A percentile compares a stretch with the other conserved stretches of the same genome.
These are phyloP conservation scores for Gaertneriomyces semiglobifer DNA, from an alignment of 192 early-diverging fungal genomes.

Conservation along the genomic window DNA sequence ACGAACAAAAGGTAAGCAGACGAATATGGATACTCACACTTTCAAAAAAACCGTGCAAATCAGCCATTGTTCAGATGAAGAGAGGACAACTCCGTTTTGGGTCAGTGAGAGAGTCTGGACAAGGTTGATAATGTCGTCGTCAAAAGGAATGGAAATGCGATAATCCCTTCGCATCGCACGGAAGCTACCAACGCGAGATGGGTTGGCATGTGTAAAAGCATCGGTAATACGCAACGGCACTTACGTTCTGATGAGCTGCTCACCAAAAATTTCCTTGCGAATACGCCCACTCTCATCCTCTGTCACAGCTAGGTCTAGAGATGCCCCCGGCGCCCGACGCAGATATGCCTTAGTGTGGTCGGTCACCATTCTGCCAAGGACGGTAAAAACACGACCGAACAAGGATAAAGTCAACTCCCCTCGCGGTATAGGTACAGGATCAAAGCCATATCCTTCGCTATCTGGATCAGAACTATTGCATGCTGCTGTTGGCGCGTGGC, in stretches of 20 bases:
- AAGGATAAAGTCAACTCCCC: conserved; percentile 11
- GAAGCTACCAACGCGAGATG: not conserved
- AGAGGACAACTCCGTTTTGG: conserved; percentile 1
- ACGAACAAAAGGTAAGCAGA: too few relatives aligned
- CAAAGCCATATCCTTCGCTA: not conserved
- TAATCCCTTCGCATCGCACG: conserved; percentile 11
- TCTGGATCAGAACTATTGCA: not conserved
- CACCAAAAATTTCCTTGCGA: conserved; percentile 10
- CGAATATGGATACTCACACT: too few relatives aligned
- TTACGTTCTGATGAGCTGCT: not conserved
- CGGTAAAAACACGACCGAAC: conserved; percentile 23
- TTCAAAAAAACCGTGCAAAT: not conserved
- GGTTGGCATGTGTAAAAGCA: not conserved
- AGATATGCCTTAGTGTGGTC: conserved; percentile 13
- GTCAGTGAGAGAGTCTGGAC: conserved; percentile 8
- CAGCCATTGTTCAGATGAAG: conserved; percentile 16
- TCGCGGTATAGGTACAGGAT: not conserved
- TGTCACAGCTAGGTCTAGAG: not conserved
- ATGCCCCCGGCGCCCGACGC: too few relatives aligned
- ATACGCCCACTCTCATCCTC: not conserved
- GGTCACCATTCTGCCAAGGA: conserved; percentile 22
- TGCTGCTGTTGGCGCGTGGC: not conserved
- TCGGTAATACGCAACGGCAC: not conserved
- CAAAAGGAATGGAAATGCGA: not conserved
- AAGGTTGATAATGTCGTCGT: conserved; percentile 7